Percentiles rank a stretch among this genome's conserved stretches.
These are phyloP conservation scores for Persicaria tinctoria DNA, from an alignment of 148 eudicot genomes.

Conservation along the genomic window DNA sequence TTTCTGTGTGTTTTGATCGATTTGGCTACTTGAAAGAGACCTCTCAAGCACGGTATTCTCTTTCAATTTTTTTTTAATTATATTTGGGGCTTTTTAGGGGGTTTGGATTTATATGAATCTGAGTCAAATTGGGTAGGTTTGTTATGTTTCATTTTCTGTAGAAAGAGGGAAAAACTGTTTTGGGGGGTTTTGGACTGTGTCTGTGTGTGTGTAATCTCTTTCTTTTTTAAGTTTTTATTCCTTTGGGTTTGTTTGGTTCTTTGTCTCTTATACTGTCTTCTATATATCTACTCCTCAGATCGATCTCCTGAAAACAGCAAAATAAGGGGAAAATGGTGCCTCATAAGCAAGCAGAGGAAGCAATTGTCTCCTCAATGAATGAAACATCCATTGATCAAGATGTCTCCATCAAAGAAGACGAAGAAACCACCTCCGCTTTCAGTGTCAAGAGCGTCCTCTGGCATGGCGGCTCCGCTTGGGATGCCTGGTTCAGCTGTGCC, in stretches of 20 bases:
- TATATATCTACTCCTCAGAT: neutral
- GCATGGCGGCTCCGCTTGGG: slow-evolving; percentile 55
- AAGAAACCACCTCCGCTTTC: slow-evolving; percentile 14
- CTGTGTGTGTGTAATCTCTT: neutral
- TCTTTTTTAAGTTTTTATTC: neutral
- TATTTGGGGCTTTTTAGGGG: neutral
- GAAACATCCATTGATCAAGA: slow-evolving; percentile 16
- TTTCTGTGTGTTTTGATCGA: neutral
- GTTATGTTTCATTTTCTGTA: neutral
- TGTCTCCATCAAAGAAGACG: slow-evolving; percentile 1
- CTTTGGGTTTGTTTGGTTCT: neutral
- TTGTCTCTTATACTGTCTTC: neutral
- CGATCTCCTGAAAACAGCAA: neutral
- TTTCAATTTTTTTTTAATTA: neutral
- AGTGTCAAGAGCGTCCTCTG: slow-evolving; percentile 37
- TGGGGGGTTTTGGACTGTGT: neutral
- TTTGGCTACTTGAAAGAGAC: slow-evolving; percentile 11
- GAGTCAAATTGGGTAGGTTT: neutral
- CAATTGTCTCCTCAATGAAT: slow-evolving; percentile 12
- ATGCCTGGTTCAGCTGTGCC: slow-evolving; percentile 49
- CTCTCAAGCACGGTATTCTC: slow-evolving; percentile 9
- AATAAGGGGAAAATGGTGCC: slow-evolving; percentile 18
- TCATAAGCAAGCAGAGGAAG: slow-evolving; percentile 27
- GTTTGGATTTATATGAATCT: neutral
- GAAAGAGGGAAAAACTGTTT: neutral